phyloP scores from a whole-genome alignment of 352 stramenopile genomes.

The Aphanomyces astaci region DNA sequence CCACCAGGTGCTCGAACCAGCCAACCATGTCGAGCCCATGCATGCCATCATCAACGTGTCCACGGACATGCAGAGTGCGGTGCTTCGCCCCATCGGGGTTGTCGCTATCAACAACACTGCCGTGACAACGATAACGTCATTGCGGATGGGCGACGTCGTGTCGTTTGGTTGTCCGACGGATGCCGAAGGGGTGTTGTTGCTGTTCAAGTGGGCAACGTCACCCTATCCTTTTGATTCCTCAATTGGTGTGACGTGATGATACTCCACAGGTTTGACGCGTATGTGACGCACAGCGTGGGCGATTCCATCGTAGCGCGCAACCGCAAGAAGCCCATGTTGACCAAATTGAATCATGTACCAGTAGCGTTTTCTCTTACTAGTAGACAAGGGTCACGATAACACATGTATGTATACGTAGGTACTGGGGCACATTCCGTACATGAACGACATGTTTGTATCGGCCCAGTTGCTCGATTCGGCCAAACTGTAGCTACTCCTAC shows the following conservation, averaged over 20 bases:
- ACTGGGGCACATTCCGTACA: not conserved
- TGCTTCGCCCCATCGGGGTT: not conserved
- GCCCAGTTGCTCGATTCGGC: conserved; percentile 2
- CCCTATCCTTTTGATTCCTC: too few relatives aligned
- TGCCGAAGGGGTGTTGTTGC: not conserved
- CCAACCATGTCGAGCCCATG: not conserved
- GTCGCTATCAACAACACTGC: not conserved
- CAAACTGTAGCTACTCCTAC: not conserved
- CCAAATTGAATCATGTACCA: not conserved
- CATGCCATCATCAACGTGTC: not conserved
- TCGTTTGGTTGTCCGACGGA: not conserved
- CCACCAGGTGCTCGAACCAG: not conserved
- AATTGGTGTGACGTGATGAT: too few relatives aligned
- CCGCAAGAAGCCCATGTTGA: not conserved
- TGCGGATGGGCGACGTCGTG: not conserved
- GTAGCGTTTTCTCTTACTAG: not conserved
- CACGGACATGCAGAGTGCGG: not conserved
- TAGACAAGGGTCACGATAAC: too few relatives aligned
- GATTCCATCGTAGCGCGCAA: not conserved
- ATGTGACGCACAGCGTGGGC: not conserved
- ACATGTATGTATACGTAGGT: too few relatives aligned
- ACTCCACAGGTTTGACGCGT: not conserved
- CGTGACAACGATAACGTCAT: not conserved
- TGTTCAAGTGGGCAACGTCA: not conserved
- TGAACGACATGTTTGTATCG: conserved; percentile 11